These are phyloP conservation scores for Astrothelium subdiscretum DNA, from an alignment of 495 filamentous ascomycete species.

Conservation along the genomic window DNA sequence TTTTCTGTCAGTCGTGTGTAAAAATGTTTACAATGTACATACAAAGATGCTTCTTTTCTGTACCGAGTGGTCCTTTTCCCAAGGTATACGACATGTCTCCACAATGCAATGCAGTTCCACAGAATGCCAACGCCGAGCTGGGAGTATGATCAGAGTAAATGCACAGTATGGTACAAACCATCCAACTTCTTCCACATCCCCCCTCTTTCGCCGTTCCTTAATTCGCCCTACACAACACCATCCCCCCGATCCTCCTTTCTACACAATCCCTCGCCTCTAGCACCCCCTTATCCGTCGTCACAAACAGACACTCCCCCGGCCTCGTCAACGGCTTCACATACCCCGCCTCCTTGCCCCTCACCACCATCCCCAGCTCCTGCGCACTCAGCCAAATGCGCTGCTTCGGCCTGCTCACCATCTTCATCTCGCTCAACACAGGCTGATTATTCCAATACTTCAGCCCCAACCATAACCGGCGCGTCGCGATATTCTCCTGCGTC, in stretches of 20 bases:
- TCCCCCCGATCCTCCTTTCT: conserved; percentile 71
- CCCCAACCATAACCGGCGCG: conserved; percentile 76
- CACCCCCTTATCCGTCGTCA: conserved; percentile 68
- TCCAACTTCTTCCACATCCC: background rate
- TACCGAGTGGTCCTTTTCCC: too few relatives aligned
- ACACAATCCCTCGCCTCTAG: conserved; percentile 81
- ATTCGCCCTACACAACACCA: conserved; percentile 64
- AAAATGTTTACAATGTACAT: too few relatives aligned
- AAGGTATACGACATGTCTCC: too few relatives aligned
- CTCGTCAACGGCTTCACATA: conserved; percentile 60
- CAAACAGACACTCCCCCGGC: conserved; percentile 73
- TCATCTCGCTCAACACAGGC: conserved; percentile 65
- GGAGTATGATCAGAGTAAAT: background rate
- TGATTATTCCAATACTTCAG: conserved; percentile 87
- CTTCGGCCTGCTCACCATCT: conserved; percentile 65
- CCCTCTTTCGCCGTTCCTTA: conserved; percentile 28
- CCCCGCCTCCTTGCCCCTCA: conserved; percentile 51
- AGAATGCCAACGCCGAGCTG: background rate
- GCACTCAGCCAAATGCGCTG: conserved; percentile 55
- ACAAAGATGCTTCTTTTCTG: too few relatives aligned
- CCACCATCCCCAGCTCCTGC: conserved; percentile 46
- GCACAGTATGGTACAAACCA: conserved; percentile 1
- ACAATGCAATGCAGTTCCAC: background rate
- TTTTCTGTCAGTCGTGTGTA: too few relatives aligned
- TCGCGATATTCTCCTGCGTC: conserved; percentile 67